phyloP scores from a whole-genome alignment of 179 eudicot species.

The Heliamphora pulchella region DNA sequence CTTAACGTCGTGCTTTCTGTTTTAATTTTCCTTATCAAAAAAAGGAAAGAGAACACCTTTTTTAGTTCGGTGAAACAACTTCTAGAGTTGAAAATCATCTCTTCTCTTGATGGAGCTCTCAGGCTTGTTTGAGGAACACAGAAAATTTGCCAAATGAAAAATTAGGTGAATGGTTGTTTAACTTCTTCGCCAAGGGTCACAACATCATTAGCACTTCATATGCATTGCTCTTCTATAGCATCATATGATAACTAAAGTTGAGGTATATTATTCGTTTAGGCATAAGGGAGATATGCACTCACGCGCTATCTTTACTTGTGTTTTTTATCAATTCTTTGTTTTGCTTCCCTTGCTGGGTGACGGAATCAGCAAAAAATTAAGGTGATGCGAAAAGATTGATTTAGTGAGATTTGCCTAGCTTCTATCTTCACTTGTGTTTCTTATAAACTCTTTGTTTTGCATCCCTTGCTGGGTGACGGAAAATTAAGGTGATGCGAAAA shows the following conservation, averaged over 20 bases:
- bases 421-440: too few species aligned
- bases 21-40: not conserved
- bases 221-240: not conserved
- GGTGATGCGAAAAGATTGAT: too few species aligned
- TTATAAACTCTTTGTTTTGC: too few species aligned
- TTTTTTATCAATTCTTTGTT: too few species aligned
- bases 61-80: not conserved
- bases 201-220: not conserved
- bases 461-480: too few species aligned
- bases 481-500: too few species aligned
- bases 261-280: not conserved
- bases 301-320: not conserved
- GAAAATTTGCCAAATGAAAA: not conserved
- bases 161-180: not conserved
- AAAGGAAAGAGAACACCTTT: not conserved
- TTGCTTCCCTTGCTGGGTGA: too few species aligned
- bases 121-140: not conserved
- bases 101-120: not conserved
- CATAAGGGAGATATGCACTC: not conserved
- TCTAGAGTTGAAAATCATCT: not conserved
- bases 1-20: not conserved
- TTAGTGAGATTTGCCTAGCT: too few species aligned
- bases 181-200: not conserved
- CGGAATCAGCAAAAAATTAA: too few species aligned
- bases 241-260: not conserved